These are phyloP conservation scores for Trametes villosa DNA, from an alignment of 768 basidiomycete genomes.

Conservation along the genomic window DNA sequence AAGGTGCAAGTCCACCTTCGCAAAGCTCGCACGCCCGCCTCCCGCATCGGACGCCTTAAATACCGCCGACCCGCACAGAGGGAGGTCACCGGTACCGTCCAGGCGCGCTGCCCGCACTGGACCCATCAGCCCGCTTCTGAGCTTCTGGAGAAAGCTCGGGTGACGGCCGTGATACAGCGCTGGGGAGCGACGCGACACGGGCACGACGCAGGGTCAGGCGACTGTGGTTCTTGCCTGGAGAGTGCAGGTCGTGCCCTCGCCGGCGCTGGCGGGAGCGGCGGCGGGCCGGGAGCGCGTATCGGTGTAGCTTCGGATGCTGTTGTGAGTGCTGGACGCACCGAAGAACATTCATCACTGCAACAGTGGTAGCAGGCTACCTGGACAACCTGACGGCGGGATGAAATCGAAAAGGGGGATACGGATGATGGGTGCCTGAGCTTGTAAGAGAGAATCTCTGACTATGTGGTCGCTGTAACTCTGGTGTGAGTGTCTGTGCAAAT, in stretches of 20 bases:
- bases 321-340: background rate
- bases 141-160: constrained; percentile 6
- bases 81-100: constrained; percentile 15
- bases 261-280: background rate
- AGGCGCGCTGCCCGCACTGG: background rate
- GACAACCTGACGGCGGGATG: too few species aligned
- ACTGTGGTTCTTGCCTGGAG: background rate
- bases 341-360: background rate
- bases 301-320: constrained; percentile 1
- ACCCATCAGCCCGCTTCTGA: constrained; percentile 2
- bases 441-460: too few species aligned
- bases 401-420: too few species aligned
- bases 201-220: constrained; percentile 7
- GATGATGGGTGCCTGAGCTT: too few species aligned
- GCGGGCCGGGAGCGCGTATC: constrained; percentile 8
- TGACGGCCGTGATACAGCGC: background rate
- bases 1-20: background rate
- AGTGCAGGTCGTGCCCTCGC: background rate
- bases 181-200: background rate
- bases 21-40: background rate
- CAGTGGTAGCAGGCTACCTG: background rate
- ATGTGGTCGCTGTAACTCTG: too few species aligned
- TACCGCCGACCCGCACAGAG: background rate
- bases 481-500: too few species aligned
- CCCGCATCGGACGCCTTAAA: constrained; percentile 7